These are phyloP conservation scores for Athelia psychrophila DNA, from an alignment of 1,284 basidiomycete genomes.

Conservation along the genomic window DNA sequence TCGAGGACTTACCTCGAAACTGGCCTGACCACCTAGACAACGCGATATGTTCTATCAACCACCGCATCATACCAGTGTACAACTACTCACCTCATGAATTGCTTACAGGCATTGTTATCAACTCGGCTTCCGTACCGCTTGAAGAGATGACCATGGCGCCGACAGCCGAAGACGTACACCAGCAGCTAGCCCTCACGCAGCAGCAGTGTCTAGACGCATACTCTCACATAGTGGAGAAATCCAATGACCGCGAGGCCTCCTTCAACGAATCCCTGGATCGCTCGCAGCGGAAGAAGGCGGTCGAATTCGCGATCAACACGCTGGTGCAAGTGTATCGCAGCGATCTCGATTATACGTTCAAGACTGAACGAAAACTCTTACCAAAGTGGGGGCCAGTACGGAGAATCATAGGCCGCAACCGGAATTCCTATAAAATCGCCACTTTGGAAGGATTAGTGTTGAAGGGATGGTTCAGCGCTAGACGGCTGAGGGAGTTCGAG, in stretches of 20 bases:
- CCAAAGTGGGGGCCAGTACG: conserved; percentile 21
- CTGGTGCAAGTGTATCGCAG: conserved; percentile 28
- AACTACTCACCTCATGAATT: conserved; percentile 13
- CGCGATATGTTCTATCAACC: conserved; percentile 24
- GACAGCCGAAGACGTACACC: conserved; percentile 5
- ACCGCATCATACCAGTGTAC: conserved; percentile 12
- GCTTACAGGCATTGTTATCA: conserved; percentile 14
- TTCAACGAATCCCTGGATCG: conserved; percentile 20
- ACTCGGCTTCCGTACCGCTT: conserved; percentile 9
- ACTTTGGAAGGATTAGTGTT: background rate
- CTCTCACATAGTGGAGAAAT: conserved; percentile 14
- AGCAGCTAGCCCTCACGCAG: background rate
- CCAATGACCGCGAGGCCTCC: conserved; percentile 15
- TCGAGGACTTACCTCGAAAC: conserved; percentile 15
- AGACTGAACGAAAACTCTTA: conserved; percentile 19
- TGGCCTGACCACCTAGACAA: conserved; percentile 32
- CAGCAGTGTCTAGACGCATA: background rate
- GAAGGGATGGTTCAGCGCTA: background rate
- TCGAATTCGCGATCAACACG: conserved; percentile 21
- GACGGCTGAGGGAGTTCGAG: background rate
- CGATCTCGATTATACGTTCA: conserved; percentile 22
- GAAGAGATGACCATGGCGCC: conserved; percentile 10
- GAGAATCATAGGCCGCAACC: conserved; percentile 7
- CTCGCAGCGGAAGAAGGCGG: conserved; percentile 11
- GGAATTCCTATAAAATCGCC: conserved; percentile 9